Conservation (phyloP, 225 moss, liverwort and hornwort species). For the Sphagnum contortum region DNA sequence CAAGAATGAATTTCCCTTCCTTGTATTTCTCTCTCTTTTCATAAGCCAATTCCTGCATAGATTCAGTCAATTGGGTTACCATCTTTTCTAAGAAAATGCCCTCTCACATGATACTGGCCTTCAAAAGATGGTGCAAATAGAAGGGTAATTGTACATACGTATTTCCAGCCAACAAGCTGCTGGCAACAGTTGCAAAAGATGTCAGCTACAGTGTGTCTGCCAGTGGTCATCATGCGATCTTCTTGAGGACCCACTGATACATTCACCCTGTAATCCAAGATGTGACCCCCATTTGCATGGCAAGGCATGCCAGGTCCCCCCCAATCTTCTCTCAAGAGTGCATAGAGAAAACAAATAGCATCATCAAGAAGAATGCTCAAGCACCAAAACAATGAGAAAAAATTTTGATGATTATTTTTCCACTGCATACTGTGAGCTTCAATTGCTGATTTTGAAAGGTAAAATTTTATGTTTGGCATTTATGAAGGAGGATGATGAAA, state of each 20-base stretch:
- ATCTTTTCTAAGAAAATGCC: neutral
- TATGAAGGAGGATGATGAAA: neutral
- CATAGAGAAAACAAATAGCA: neutral
- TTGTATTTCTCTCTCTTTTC: slow-evolving; percentile 64
- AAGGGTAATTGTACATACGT: slow-evolving; percentile 22
- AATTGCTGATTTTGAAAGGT: too few species aligned
- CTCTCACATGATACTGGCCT: neutral
- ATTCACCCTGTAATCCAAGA: slow-evolving; percentile 64
- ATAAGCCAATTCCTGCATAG: slow-evolving; percentile 49
- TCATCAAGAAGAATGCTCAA: neutral
- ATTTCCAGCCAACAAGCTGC: slow-evolving; percentile 97
- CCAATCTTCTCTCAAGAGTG: too few species aligned
- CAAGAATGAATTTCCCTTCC: slow-evolving; percentile 64
- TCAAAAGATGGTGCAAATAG: neutral
- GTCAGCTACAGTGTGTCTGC: slow-evolving; percentile 92
- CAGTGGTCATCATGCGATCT: slow-evolving; percentile 96
- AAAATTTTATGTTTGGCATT: neutral
- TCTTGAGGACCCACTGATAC: slow-evolving; percentile 94
- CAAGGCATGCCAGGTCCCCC: neutral
- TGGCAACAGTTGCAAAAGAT: slow-evolving; percentile 95
- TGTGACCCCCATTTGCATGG: slow-evolving; percentile 6
- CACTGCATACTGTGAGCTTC: too few species aligned
- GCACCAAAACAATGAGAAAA: neutral
- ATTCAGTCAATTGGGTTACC: neutral
- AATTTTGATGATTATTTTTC: too few species aligned